Conservation (phyloP, 2,329 filamentous ascomycete species). For the Thielaviopsis musarum region DNA sequence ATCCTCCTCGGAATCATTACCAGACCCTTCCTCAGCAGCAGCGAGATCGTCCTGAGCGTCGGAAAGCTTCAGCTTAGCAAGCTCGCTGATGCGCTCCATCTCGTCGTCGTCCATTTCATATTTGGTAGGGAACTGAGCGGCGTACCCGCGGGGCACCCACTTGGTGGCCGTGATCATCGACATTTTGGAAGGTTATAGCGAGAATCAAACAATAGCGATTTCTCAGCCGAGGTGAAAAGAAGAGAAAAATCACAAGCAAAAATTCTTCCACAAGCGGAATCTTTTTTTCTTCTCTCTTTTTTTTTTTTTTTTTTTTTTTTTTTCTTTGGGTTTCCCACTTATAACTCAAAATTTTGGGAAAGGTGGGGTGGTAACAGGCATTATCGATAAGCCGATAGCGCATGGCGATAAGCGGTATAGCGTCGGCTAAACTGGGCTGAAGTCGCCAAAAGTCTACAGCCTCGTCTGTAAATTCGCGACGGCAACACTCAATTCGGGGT, state of each 20-base stretch:
- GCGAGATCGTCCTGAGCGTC: conserved; percentile 79
- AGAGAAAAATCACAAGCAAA: conserved; percentile 4
- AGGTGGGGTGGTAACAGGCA: conserved; percentile 4
- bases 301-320: not conserved
- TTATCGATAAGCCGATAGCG: conserved; percentile 11
- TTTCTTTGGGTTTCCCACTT: conserved; percentile 4
- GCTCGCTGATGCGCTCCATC: conserved; percentile 55
- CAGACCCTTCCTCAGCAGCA: conserved; percentile 17
- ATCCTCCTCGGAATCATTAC: conserved; percentile 14
- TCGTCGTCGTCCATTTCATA: conserved; percentile 62
- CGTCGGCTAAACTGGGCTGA: conserved; percentile 5
- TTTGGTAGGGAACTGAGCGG: conserved; percentile 58
- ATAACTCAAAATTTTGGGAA: conserved; percentile 8
- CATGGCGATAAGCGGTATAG: not conserved
- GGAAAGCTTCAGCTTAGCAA: conserved; percentile 67
- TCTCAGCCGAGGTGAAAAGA: no score
- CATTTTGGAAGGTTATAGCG: conserved; percentile 23
- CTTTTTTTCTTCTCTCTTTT: conserved; percentile 6
- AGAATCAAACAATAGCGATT: not conserved
- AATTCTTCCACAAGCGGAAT: not conserved
- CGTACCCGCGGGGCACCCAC: conserved; percentile 63
- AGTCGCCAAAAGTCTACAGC: conserved; percentile 2
- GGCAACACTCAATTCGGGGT: not conserved
- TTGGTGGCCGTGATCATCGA: conserved; percentile 64
- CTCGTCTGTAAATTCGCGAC: conserved; percentile 1